A percentile compares a stretch with the other conserved stretches of the same genome.
These are phyloP conservation scores for Helicostylum pulchrum DNA, from an alignment of 192 early-diverging fungal species.

Conservation along the genomic window DNA sequence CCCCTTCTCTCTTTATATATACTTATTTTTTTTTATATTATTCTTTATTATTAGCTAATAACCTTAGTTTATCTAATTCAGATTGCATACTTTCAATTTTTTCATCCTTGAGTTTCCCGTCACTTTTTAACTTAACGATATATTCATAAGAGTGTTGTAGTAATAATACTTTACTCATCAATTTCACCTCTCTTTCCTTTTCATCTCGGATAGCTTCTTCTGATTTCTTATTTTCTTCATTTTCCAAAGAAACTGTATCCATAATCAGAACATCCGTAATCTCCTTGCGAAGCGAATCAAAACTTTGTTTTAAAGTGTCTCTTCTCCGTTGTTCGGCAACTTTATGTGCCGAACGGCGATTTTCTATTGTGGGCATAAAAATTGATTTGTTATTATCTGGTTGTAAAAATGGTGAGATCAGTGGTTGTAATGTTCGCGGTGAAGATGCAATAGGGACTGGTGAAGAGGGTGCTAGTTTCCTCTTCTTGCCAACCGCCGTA, in stretches of 20 bases:
- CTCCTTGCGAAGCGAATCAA: constrained; percentile 73
- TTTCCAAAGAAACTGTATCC: constrained; percentile 1
- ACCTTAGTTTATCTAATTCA: constrained; percentile 20
- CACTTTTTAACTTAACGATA: constrained; percentile 50
- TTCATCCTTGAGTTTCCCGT: constrained; percentile 34
- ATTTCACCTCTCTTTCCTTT: constrained; percentile 55
- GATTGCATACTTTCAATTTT: constrained; percentile 34
- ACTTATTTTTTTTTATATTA: background rate
- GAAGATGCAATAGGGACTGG: background rate
- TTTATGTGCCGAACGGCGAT: constrained; percentile 81
- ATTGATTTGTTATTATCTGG: constrained; percentile 65
- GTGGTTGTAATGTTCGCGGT: constrained; percentile 37
- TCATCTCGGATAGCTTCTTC: constrained; percentile 10
- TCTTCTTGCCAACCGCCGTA: background rate
- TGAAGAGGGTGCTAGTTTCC: background rate
- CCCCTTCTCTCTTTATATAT: background rate
- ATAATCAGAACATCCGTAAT: constrained; percentile 62
- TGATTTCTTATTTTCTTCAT: constrained; percentile 5
- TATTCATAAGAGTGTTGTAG: constrained; percentile 65
- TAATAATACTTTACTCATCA: constrained; percentile 82
- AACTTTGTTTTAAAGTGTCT: constrained; percentile 87
- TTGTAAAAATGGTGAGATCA: constrained; percentile 48
- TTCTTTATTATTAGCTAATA: constrained; percentile 1
- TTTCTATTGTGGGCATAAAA: constrained; percentile 75
- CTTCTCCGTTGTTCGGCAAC: constrained; percentile 95